A percentile compares a stretch with the other conserved stretches of the same genome.
Conservation (phyloP, 2,329 filamentous ascomycete genomes). For the Xylaria multiplex region DNA sequence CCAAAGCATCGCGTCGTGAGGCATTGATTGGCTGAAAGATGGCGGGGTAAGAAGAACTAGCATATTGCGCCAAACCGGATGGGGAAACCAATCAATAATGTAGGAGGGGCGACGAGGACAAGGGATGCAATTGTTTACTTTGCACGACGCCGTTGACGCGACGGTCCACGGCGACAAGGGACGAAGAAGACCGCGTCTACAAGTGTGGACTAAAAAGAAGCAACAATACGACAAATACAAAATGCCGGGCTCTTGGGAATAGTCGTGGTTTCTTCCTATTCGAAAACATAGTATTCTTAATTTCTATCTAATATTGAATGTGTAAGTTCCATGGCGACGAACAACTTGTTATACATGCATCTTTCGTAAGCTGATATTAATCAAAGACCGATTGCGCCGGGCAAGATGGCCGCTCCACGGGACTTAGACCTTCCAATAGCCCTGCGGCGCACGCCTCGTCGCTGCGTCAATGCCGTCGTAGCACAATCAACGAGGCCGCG, state of each 20-base stretch:
- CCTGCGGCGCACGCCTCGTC: constrained; percentile 64
- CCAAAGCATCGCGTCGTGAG: constrained; percentile 22
- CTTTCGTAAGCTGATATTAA: neutral
- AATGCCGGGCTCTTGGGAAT: neutral
- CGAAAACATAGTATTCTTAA: no score
- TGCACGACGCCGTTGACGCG: constrained; percentile 27
- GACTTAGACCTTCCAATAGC: constrained; percentile 61
- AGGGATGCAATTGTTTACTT: constrained; percentile 35
- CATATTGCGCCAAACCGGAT: constrained; percentile 50
- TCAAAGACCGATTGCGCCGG: constrained; percentile 17
- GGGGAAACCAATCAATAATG: constrained; percentile 60
- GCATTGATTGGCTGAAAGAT: constrained; percentile 41
- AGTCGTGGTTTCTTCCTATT: no score
- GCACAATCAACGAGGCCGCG: constrained; percentile 35
- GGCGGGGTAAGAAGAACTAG: constrained; percentile 34
- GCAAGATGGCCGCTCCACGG: constrained; percentile 37
- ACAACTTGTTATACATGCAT: neutral
- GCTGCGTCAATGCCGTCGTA: constrained; percentile 44
- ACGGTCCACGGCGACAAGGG: constrained; percentile 24
- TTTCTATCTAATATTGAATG: neutral
- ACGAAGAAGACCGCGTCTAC: no score
- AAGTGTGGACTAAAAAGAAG: neutral
- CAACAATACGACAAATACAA: constrained; percentile 14
- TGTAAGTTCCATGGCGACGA: constrained; percentile 1
- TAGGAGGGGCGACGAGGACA: constrained; percentile 19